Conservation (phyloP, 768 basidiomycete species). For the Leccinum barrowsii region DNA sequence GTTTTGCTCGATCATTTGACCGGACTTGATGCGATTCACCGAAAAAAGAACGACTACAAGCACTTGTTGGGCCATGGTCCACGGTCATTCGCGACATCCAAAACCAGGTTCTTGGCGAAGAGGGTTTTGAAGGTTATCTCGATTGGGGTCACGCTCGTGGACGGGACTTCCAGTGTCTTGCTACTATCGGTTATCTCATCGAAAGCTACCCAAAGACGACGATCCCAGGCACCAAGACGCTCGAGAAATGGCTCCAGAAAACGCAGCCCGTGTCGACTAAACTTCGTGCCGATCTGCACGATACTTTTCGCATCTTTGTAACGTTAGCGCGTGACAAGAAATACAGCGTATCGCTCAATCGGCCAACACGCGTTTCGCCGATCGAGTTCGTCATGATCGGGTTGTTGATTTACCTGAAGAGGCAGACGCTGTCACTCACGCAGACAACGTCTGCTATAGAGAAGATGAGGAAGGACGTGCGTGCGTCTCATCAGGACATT, state of each 20-base stretch:
- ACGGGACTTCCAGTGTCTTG: conserved; percentile 44
- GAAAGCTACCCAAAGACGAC: conserved; percentile 29
- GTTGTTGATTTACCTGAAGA: conserved; percentile 38
- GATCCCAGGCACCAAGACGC: conserved; percentile 23
- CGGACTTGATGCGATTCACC: not conserved
- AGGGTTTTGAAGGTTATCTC: conserved; percentile 37
- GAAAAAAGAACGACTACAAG: conserved; percentile 45
- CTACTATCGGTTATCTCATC: conserved; percentile 34
- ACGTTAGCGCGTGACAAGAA: conserved; percentile 32
- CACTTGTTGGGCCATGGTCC: conserved; percentile 46
- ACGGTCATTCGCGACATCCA: conserved; percentile 41
- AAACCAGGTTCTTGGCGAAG: conserved; percentile 32
- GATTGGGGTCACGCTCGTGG: conserved; percentile 44
- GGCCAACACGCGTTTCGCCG: conserved; percentile 37
- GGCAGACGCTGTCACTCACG: conserved; percentile 30
- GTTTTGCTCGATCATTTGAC: conserved; percentile 3
- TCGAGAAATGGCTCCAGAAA: conserved; percentile 38
- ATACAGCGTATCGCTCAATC: conserved; percentile 31
- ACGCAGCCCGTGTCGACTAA: conserved; percentile 23
- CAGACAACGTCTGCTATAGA: conserved; percentile 44
- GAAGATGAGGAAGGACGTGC: conserved; percentile 37
- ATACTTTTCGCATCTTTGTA: conserved; percentile 35
- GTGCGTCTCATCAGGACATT: conserved; percentile 38
- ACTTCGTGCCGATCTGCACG: conserved; percentile 27
- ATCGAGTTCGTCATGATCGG: conserved; percentile 45